Conservation (phyloP, 2,329 filamentous ascomycete genomes). For the Trichoderma sp. region DNA sequence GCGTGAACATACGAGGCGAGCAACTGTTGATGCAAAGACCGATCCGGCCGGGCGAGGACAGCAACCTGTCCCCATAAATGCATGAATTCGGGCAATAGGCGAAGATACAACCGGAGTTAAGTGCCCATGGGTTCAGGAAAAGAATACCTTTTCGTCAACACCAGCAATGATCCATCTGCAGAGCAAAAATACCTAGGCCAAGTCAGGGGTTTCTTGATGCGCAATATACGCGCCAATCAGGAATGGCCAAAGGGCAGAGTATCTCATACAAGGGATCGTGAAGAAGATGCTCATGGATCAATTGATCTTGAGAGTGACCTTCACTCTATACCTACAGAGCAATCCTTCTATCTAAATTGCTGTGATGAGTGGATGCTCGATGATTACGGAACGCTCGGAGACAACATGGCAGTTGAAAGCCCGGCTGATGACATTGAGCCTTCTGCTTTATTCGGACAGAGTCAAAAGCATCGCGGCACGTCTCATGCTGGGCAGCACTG, state of each 20-base stretch:
- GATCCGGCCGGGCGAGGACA: neutral
- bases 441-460: neutral
- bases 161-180: neutral
- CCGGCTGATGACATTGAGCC: neutral
- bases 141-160: neutral
- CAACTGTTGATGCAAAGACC: neutral
- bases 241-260: neutral
- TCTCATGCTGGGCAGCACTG: neutral
- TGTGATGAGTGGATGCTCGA: neutral
- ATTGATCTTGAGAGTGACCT: neutral
- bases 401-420: neutral
- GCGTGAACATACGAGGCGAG: neutral
- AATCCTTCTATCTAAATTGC: neutral
- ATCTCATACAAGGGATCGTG: neutral
- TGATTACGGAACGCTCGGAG: neutral
- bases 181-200: neutral
- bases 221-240: neutral
- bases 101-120: neutral
- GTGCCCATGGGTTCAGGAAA: neutral
- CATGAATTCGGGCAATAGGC: neutral
- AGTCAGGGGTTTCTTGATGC: neutral
- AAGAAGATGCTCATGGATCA: neutral
- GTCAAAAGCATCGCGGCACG: neutral
- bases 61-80: neutral
- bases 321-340: neutral